Conservation (phyloP, 148 eudicot species). For the Rhododendron kiyosumense region DNA sequence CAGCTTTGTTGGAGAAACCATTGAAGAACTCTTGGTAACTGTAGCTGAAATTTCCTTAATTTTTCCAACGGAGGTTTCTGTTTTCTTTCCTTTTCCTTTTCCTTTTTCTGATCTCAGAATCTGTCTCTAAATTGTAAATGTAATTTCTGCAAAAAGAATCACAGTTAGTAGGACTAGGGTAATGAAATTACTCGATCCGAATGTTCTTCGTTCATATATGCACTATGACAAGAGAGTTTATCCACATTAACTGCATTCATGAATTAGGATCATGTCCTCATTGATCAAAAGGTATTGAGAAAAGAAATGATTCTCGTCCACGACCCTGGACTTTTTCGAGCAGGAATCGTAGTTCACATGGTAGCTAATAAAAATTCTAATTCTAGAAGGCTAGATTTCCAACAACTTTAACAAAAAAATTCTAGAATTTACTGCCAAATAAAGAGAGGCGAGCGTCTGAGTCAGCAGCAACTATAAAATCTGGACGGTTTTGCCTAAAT, state of each 20-base stretch:
- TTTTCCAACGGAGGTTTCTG: background rate
- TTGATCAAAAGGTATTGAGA: background rate
- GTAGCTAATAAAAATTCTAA: background rate
- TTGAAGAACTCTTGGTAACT: constrained; percentile 34
- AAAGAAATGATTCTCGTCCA: background rate
- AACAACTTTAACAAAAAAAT: background rate
- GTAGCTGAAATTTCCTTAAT: background rate
- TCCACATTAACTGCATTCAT: background rate
- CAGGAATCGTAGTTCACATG: background rate
- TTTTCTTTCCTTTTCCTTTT: background rate
- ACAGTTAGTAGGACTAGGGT: background rate
- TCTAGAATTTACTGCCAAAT: background rate
- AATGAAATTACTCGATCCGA: background rate
- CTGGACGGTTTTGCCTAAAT: background rate
- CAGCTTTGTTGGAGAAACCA: constrained; percentile 50
- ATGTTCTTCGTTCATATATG: background rate
- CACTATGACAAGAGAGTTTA: background rate
- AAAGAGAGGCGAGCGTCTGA: background rate
- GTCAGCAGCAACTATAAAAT: background rate
- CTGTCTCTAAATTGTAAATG: background rate
- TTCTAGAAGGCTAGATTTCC: no score
- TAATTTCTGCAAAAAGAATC: background rate
- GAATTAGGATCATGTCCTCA: background rate
- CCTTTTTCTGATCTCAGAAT: background rate
- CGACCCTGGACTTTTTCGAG: background rate